Conservation (phyloP, 2,329 filamentous ascomycete species). For the Zelopaecilomyces penicillatus region DNA sequence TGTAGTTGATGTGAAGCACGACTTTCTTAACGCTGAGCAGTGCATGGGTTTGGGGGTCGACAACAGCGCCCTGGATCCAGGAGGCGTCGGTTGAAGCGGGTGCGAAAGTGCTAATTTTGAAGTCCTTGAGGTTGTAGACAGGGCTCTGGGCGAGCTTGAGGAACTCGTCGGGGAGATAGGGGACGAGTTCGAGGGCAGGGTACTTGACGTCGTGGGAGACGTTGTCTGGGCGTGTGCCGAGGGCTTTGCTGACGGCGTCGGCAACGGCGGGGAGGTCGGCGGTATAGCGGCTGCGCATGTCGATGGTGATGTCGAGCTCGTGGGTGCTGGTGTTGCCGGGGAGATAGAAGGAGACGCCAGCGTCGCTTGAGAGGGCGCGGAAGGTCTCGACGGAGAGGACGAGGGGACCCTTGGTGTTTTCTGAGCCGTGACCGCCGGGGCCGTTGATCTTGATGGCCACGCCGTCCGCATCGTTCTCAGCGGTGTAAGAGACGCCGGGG, state of each 20-base stretch:
- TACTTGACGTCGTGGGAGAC: slow-evolving; percentile 12
- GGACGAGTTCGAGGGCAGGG: slow-evolving; percentile 8
- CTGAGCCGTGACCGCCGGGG: slow-evolving; percentile 12
- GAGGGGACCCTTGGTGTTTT: slow-evolving; percentile 9
- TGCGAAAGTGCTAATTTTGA: slow-evolving; percentile 7
- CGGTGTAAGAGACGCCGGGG: slow-evolving; percentile 8
- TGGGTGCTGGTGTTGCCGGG: slow-evolving; percentile 9
- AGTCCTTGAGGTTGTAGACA: slow-evolving; percentile 8
- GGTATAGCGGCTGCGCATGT: slow-evolving; percentile 11
- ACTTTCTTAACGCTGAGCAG: slow-evolving; percentile 7
- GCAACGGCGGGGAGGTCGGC: slow-evolving; percentile 8
- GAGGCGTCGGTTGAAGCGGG: slow-evolving; percentile 12
- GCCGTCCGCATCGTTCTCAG: slow-evolving; percentile 6
- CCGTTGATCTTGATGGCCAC: slow-evolving; percentile 10
- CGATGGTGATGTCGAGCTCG: slow-evolving; percentile 13
- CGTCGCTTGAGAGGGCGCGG: slow-evolving; percentile 7
- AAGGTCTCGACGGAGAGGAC: slow-evolving; percentile 9
- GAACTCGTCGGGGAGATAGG: slow-evolving; percentile 7
- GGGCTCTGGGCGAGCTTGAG: slow-evolving; percentile 2
- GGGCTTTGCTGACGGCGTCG: slow-evolving; percentile 7
- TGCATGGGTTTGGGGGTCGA: slow-evolving; percentile 5
- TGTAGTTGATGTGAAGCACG: slow-evolving; percentile 11
- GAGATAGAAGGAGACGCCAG: slow-evolving; percentile 7
- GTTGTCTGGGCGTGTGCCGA: slow-evolving; percentile 4
- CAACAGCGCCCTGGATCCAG: slow-evolving; percentile 9